Conservation (phyloP, 257 asterid species). For the Echium plantagineum region DNA sequence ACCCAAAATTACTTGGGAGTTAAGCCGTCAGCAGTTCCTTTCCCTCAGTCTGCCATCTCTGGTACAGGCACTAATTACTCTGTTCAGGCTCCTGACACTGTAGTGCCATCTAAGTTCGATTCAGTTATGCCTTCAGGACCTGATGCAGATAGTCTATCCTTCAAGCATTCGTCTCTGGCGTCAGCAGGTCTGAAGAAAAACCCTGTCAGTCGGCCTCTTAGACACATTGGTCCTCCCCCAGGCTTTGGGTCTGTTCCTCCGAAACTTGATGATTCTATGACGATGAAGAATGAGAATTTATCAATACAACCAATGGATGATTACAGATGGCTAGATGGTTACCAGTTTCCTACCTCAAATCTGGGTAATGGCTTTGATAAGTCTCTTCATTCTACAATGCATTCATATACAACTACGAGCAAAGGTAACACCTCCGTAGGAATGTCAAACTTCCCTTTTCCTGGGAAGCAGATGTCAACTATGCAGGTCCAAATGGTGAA, state of each 20-base stretch:
- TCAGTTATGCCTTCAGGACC: slow-evolving; percentile 36
- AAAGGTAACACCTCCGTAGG: slow-evolving; percentile 39
- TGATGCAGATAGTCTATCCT: slow-evolving; percentile 21
- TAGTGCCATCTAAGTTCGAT: slow-evolving; percentile 38
- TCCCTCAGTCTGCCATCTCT: slow-evolving; percentile 26
- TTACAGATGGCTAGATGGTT: slow-evolving; percentile 88
- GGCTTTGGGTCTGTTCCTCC: slow-evolving; percentile 81
- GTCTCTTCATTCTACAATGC: slow-evolving; percentile 34
- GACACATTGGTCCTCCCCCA: slow-evolving; percentile 96
- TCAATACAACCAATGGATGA: slow-evolving; percentile 47
- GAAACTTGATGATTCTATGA: slow-evolving; percentile 33
- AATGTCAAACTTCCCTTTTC: slow-evolving; percentile 57
- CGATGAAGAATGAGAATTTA: slow-evolving; percentile 33
- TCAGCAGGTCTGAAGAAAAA: slow-evolving; percentile 60
- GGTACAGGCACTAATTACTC: slow-evolving; percentile 23
- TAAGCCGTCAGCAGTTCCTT: slow-evolving; percentile 38
- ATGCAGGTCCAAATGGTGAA: slow-evolving; percentile 40
- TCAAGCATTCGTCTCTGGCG: slow-evolving; percentile 35
- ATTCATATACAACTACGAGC: slow-evolving; percentile 25
- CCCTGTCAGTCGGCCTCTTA: slow-evolving; percentile 76
- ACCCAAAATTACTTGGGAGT: slow-evolving; percentile 36
- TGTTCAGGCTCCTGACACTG: slow-evolving; percentile 28
- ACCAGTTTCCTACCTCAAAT: slow-evolving; percentile 48
- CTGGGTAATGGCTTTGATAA: slow-evolving; percentile 42
- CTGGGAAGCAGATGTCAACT: slow-evolving; percentile 59